A percentile compares a stretch with the other conserved stretches of the same genome.
Conservation (phyloP, 305 asterid genomes). For the Rubia peregrina region DNA sequence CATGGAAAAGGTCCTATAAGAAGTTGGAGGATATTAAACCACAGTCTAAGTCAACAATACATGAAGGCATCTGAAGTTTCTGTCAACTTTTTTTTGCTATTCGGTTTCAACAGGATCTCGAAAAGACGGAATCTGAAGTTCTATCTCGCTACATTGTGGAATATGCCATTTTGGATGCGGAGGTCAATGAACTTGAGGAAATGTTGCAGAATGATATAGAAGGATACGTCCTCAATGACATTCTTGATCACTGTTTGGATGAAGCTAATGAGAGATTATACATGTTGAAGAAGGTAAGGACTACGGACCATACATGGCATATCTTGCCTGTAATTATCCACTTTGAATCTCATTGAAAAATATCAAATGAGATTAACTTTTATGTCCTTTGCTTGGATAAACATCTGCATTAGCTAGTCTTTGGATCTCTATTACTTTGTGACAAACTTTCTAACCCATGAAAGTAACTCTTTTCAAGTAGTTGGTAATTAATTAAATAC, state of each 20-base stretch:
- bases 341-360: not conserved
- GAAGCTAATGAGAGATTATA: constrained; percentile 40
- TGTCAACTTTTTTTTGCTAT: constrained; percentile 8
- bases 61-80: not conserved
- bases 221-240: constrained; percentile 24
- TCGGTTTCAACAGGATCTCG: constrained; percentile 43
- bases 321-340: not conserved
- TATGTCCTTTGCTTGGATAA: not conserved
- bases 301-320: constrained; percentile 17
- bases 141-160: constrained; percentile 30
- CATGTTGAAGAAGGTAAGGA: constrained; percentile 49
- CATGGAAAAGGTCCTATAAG: not conserved
- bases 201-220: constrained; percentile 28
- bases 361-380: not conserved
- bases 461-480: not conserved
- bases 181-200: constrained; percentile 49
- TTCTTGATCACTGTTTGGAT: constrained; percentile 26
- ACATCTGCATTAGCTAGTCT: not conserved
- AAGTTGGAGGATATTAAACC: not conserved
- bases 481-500: not conserved
- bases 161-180: constrained; percentile 41
- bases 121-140: constrained; percentile 42
- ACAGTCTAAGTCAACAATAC: not conserved
- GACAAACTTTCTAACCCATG: not conserved
- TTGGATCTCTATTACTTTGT: not conserved